phyloP scores from a whole-genome alignment of 2,329 filamentous ascomycete genomes.

The Trichoderma sp. region DNA sequence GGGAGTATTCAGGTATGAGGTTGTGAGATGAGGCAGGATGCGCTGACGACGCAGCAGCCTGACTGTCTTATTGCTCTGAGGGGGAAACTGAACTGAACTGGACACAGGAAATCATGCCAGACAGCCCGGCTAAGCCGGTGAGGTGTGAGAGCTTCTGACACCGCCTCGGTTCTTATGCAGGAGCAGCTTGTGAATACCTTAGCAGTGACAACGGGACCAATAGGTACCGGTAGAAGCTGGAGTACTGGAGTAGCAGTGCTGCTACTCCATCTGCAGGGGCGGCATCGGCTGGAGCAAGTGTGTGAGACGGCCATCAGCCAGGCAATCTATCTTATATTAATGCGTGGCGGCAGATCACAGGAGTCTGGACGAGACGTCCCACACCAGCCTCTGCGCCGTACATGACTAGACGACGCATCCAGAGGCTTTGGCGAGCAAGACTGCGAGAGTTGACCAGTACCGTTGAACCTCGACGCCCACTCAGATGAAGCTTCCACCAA shows the following conservation, averaged over 20 bases:
- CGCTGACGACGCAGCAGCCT: constrained; percentile 1
- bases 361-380: neutral
- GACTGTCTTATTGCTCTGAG: neutral
- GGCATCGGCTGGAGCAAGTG: neutral
- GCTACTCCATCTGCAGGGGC: constrained; percentile 13
- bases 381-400: neutral
- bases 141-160: constrained; percentile 19
- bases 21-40: neutral
- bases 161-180: constrained; percentile 10
- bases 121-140: constrained; percentile 11
- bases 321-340: neutral
- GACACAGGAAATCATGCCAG: neutral
- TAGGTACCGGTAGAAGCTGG: neutral
- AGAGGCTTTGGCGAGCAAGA: neutral
- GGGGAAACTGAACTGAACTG: neutral
- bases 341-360: constrained; percentile 16
- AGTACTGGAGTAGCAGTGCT: neutral
- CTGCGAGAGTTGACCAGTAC: neutral
- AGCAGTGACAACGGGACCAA: neutral
- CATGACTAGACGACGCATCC: neutral
- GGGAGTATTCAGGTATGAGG: neutral
- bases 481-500: neutral
- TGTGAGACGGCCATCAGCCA: constrained; percentile 2
- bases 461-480: neutral
- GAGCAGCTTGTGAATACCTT: neutral